These are phyloP conservation scores for Akanthomyces muscarius DNA, from an alignment of 2,329 filamentous ascomycete species.

Conservation along the genomic window DNA sequence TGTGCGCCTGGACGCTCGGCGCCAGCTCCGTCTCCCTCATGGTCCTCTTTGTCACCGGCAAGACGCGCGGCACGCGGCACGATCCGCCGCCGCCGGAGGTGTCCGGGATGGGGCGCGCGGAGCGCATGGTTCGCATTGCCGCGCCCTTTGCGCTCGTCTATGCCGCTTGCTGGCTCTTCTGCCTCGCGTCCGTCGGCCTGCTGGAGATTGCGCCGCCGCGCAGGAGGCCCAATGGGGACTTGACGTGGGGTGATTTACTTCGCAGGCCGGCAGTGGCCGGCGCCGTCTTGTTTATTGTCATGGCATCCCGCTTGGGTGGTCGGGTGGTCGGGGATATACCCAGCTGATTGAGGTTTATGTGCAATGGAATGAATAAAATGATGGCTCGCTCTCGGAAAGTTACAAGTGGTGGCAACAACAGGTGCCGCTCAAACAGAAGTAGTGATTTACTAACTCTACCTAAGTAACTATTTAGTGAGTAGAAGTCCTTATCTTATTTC, in stretches of 20 bases:
- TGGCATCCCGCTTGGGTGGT: not conserved
- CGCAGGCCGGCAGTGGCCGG: not conserved
- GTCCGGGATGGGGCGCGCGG: not conserved
- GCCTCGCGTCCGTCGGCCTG: not conserved
- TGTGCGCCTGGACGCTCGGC: not conserved
- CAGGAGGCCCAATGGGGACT: not conserved
- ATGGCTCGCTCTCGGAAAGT: too few species aligned
- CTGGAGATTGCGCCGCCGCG: not conserved
- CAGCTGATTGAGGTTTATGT: not conserved
- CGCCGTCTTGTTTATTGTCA: not conserved
- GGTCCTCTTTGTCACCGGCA: not conserved
- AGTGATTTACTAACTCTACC: too few species aligned
- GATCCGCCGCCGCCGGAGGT: not conserved
- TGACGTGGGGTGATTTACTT: not conserved
- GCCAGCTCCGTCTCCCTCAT: conserved; percentile 1
- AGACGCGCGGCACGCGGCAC: not conserved
- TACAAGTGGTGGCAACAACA: too few species aligned
- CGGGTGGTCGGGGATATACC: not conserved
- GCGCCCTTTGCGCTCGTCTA: not conserved
- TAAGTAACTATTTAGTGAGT: too few species aligned
- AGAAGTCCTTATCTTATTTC: too few species aligned
- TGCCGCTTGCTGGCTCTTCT: not conserved
- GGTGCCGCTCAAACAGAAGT: too few species aligned
- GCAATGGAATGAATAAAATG: too few species aligned
- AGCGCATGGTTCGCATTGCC: not conserved